phyloP scores from a whole-genome alignment of 495 filamentous ascomycete species.

The Daldinia concentrica region DNA sequence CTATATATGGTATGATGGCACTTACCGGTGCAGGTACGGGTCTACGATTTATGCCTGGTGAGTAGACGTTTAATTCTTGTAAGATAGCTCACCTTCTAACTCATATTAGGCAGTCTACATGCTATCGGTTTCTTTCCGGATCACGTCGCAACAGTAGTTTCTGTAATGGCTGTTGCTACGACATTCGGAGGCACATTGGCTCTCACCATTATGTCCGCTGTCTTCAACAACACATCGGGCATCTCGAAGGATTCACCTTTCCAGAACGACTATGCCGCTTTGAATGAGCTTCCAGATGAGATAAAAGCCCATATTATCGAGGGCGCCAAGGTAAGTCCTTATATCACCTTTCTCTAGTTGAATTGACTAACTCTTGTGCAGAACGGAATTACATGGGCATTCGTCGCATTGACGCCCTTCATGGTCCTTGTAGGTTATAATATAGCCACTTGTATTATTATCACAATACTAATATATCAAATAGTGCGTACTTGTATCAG shows the following conservation, averaged over 20 bases:
- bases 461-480: conserved; percentile 10
- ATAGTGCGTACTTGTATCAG: conserved; percentile 51
- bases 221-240: conserved; percentile 65
- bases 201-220: conserved; percentile 67
- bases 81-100: neutral
- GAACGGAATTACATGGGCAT: conserved; percentile 65
- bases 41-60: conserved; percentile 53
- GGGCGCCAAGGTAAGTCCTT: conserved; percentile 38
- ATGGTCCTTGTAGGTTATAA: conserved; percentile 53
- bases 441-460: neutral
- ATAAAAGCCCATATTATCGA: conserved; percentile 43
- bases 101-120: conserved; percentile 54
- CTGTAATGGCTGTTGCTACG: conserved; percentile 59
- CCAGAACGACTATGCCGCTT: conserved; percentile 25
- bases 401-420: conserved; percentile 63
- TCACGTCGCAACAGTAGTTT: conserved; percentile 60
- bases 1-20: conserved; percentile 69
- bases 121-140: conserved; percentile 62
- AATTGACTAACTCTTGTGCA: conserved; percentile 15
- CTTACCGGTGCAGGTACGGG: conserved; percentile 67
- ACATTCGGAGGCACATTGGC: conserved; percentile 67
- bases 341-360: neutral
- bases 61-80: conserved; percentile 13
- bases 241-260: conserved; percentile 26
- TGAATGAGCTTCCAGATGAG: conserved; percentile 39